phyloP scores from a whole-genome alignment of 495 filamentous ascomycete genomes.

The Xylaria flabelliformis region DNA sequence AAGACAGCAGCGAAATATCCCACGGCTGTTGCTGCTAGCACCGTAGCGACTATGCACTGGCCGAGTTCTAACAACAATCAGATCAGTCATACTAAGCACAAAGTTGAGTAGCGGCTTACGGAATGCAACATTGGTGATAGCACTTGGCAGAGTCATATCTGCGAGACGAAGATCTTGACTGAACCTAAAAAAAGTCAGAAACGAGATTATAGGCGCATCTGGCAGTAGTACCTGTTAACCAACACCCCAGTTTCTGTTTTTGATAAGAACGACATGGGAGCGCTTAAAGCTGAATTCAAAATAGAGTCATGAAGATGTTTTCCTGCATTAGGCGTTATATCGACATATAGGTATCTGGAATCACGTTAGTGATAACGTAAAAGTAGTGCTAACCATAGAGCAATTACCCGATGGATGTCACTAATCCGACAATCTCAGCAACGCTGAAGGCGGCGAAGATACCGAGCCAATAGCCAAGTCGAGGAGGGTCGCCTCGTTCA shows the following conservation, averaged over 20 bases:
- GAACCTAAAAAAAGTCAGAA: constrained; percentile 4
- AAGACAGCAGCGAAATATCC: constrained; percentile 33
- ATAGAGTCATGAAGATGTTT: constrained; percentile 16
- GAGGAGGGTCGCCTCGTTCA: constrained; percentile 13
- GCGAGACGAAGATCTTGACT: constrained; percentile 22
- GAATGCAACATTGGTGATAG: constrained; percentile 15
- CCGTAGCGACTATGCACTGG: constrained; percentile 25
- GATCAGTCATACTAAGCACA: neutral
- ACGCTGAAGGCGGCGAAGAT: constrained; percentile 43
- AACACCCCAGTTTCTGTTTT: constrained; percentile 16
- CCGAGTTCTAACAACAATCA: constrained; percentile 19
- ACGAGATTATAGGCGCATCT: neutral
- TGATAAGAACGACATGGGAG: constrained; percentile 14
- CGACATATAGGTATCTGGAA: constrained; percentile 5
- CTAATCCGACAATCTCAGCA: constrained; percentile 24
- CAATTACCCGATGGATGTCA: constrained; percentile 18
- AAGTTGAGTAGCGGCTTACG: neutral
- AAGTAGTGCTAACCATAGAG: neutral
- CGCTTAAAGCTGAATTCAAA: constrained; percentile 9
- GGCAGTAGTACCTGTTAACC: constrained; percentile 15
- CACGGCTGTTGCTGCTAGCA: constrained; percentile 25
- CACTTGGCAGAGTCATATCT: constrained; percentile 13
- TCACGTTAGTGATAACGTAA: neutral
- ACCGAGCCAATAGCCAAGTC: constrained; percentile 38
- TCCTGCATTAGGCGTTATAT: constrained; percentile 21